Evolutionary conservation across 805 yeast genomes (phyloP).

Genomic region (Candida pseudofarinosa): DNA sequence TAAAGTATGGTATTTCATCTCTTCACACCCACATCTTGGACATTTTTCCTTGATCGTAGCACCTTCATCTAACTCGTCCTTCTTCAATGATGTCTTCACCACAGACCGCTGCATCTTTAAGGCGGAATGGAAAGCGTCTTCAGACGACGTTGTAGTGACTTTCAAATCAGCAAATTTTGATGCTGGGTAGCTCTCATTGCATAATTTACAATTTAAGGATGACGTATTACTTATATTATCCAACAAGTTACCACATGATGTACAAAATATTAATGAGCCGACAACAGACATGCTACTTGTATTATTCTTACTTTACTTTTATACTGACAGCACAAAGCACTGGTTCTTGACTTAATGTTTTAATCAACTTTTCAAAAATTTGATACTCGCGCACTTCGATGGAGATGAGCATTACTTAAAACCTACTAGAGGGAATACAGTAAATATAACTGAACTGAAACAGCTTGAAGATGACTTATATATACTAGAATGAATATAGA

Average conservation of each 20-base stretch:
- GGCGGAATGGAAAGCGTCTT: conserved; percentile 90
- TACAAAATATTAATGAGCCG: conserved; percentile 91
- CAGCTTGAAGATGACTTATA: too few relatives aligned
- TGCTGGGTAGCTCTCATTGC: conserved; percentile 41
- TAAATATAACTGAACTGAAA: too few relatives aligned
- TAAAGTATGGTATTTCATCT: conserved; percentile 95
- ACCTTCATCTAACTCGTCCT: conserved; percentile 83
- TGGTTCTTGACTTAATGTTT: background rate
- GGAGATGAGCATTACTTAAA: background rate
- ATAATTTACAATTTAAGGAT: conserved; percentile 53
- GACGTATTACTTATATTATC: conserved; percentile 56
- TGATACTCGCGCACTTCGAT: background rate
- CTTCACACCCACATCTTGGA: conserved; percentile 98
- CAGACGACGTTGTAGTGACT: conserved; percentile 84
- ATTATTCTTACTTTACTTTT: background rate
- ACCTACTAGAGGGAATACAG: too few relatives aligned
- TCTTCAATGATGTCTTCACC: conserved; percentile 78
- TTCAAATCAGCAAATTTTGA: conserved; percentile 68
- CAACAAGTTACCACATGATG: conserved; percentile 85
- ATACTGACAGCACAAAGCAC: background rate
- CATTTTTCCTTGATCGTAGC: conserved; percentile 97
- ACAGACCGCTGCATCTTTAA: conserved; percentile 78
- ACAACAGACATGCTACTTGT: conserved; percentile 73
- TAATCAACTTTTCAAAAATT: background rate
- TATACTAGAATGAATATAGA: too few relatives aligned